Evolutionary conservation across 495 filamentous ascomycete species (phyloP), one percentile per base, ranked within the genome.

Genomic region (Amniculicola lignicola): DNA sequence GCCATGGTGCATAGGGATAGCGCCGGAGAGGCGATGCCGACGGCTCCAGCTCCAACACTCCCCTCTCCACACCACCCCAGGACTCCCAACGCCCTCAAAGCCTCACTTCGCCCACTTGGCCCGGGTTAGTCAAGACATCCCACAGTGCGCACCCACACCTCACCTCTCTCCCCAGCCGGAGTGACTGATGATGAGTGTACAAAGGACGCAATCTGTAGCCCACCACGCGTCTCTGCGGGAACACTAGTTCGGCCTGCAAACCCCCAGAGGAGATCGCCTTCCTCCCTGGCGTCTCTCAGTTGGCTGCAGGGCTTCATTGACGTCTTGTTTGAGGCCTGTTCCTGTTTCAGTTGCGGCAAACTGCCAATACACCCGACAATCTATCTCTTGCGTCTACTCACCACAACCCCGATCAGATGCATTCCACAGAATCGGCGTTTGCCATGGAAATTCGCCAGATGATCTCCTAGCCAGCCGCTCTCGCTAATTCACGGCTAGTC

Each of bases 101-200:
- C 46, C 53, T 57, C 49, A 46, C 50, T 44, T 42, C 40, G 48
- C 45, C 46, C 37, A 25, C 59, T 47, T 52, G 49, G 48, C 33
- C 21, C 10, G 35, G n/a, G 47, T 42, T 48, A 27, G 53, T 50
- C 46, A 54, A 44, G 54, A 21, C 60, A 18, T 31, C 48, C 49
- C 59, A 51, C 21, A 23, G 19, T 36, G 15, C 19, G 45, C 52
- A 46, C 35, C 58, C 45, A 57, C 54, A 54, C 54, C 43, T 63
- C 60, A 55, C 54, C 33, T 50, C 29, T 33, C 0, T 14, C 16
- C 35, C 50, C 55, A 4, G 22, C 21, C 15, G 22, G 39, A 50
- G 54, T 63, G 54, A 59, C 54, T 55, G 60, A 55, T 51, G 49
- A 21, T 44, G 47, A 43, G 53, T 48, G 21, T 21, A 16, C 40